Conservation (phyloP, 2,329 filamentous ascomycete species). For the Didymella sp. region DNA sequence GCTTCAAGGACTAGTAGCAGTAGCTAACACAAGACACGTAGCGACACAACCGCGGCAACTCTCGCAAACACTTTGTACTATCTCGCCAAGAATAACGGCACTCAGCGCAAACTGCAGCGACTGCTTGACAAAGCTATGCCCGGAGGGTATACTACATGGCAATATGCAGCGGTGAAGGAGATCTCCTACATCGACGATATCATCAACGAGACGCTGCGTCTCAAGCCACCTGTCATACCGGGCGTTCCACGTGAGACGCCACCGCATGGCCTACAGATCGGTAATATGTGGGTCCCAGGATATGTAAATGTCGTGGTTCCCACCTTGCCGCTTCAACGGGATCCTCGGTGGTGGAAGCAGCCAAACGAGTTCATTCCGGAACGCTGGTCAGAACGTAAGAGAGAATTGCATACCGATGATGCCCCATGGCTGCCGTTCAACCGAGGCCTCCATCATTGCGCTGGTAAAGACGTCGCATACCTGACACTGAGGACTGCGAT, state of each 20-base stretch:
- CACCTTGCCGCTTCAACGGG: neutral
- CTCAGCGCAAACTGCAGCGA: neutral
- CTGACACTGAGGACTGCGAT: neutral
- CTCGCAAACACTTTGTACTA: neutral
- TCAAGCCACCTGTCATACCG: neutral
- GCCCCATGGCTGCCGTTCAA: neutral
- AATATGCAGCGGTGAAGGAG: neutral
- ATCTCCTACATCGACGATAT: neutral
- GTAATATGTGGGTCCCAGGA: neutral
- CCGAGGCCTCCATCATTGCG: neutral
- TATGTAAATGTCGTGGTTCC: neutral
- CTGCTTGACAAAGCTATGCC: neutral
- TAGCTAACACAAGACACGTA: neutral
- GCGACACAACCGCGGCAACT: neutral
- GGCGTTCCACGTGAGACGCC: neutral
- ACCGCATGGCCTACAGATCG: neutral
- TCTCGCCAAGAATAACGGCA: neutral
- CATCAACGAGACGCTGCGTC: neutral
- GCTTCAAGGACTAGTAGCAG: neutral
- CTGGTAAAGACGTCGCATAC: neutral
- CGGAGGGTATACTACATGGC: neutral
- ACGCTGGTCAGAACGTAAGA: neutral
- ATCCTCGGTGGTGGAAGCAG: neutral
- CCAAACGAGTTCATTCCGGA: neutral
- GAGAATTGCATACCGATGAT: neutral